Conservation (phyloP, 768 basidiomycete genomes). For the Dioszegia crocea region DNA sequence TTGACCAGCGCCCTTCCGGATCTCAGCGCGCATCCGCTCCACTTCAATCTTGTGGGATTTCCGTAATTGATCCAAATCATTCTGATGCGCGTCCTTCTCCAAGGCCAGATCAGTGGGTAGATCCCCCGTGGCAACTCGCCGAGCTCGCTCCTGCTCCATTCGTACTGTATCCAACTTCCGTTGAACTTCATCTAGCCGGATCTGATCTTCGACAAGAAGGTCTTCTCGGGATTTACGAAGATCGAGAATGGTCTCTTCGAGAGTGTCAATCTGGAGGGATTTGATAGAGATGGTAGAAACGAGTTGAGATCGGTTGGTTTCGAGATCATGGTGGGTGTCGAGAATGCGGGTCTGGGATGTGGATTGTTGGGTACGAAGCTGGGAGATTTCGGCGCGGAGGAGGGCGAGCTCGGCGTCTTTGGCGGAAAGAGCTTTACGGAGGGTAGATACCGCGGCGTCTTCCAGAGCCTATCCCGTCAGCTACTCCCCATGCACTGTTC, state of each 20-base stretch:
- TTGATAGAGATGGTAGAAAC: conserved; percentile 26
- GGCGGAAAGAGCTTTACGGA: conserved; percentile 22
- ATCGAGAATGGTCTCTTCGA: conserved; percentile 35
- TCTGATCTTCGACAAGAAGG: conserved; percentile 33
- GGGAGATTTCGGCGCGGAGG: conserved; percentile 1
- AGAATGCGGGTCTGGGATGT: conserved; percentile 7
- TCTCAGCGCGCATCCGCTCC: neutral
- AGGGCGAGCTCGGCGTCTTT: conserved; percentile 29
- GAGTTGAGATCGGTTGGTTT: conserved; percentile 26
- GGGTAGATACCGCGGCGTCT: conserved; percentile 26
- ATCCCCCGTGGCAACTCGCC: neutral
- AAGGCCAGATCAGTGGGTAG: neutral
- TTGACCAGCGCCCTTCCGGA: neutral
- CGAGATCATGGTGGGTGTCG: conserved; percentile 19
- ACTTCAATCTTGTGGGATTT: conserved; percentile 1
- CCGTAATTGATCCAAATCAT: neutral
- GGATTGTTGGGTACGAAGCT: conserved; percentile 9
- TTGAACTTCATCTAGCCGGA: conserved; percentile 6
- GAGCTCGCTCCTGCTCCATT: neutral
- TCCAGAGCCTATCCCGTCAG: conserved; percentile 24
- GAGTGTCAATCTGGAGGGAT: conserved; percentile 25
- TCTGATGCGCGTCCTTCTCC: conserved; percentile 7
- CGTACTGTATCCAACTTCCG: neutral
- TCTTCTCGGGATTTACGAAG: conserved; percentile 35
- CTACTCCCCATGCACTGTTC: neutral